These are phyloP conservation scores for Sapria himalayana DNA, from an alignment of 345 rosid species.

Conservation along the genomic window DNA sequence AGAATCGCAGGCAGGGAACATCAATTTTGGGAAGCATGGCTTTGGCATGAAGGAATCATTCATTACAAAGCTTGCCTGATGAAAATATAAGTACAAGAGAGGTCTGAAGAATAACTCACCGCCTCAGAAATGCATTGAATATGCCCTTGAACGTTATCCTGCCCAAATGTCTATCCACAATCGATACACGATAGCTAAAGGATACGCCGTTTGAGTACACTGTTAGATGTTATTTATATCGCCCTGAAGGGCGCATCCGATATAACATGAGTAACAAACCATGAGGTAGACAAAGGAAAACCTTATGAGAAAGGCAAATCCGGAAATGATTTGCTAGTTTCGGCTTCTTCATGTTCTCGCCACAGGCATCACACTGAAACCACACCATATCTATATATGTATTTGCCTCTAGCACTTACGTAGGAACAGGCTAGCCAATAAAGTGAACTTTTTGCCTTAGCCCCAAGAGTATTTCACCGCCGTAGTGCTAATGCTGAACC, in stretches of 20 bases:
- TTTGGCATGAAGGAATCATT: too few relatives aligned
- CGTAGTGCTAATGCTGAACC: too few relatives aligned
- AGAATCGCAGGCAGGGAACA: too few relatives aligned
- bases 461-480: too few relatives aligned
- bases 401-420: too few relatives aligned
- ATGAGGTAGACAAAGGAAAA: conserved; percentile 3
- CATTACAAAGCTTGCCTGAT: too few relatives aligned
- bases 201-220: too few relatives aligned
- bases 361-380: conserved; percentile 98
- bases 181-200: conserved; percentile 89
- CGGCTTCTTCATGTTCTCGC: conserved; percentile 83
- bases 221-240: too few relatives aligned
- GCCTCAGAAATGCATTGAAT: conserved; percentile 81
- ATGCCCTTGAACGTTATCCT: conserved; percentile 60
- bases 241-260: too few relatives aligned
- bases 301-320: conserved; percentile 65
- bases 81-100: not conserved
- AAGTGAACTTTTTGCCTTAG: too few relatives aligned
- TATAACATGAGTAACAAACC: not conserved
- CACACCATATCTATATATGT: conserved; percentile 67
- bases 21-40: too few relatives aligned
- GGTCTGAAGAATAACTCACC: conserved; percentile 17
- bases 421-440: too few relatives aligned
- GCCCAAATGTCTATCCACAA: conserved; percentile 65
- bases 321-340: conserved; percentile 67